phyloP scores from a whole-genome alignment of 306 rosid species.

The Fragaria ananassa region DNA sequence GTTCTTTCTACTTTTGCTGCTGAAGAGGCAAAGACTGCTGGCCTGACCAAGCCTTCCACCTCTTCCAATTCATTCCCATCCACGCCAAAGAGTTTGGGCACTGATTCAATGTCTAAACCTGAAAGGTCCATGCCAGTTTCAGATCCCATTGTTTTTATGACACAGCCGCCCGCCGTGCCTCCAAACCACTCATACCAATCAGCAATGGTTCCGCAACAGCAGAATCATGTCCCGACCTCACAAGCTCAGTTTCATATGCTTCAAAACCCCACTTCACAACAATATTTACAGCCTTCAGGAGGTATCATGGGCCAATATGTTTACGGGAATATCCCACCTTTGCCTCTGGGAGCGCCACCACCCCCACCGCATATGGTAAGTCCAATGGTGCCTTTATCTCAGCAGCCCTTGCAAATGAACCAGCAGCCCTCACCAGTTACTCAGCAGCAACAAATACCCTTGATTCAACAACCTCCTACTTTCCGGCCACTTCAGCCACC shows the following conservation, averaged over 20 bases:
- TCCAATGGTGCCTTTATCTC: slow-evolving; percentile 52
- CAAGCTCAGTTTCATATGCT: slow-evolving; percentile 70
- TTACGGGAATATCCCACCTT: slow-evolving; percentile 53
- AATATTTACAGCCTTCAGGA: slow-evolving; percentile 59
- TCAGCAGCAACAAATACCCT: slow-evolving; percentile 48
- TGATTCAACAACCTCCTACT: slow-evolving; percentile 52
- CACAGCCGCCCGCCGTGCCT: slow-evolving; percentile 45
- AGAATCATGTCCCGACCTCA: slow-evolving; percentile 47
- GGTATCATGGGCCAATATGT: slow-evolving; percentile 57
- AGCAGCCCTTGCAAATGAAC: slow-evolving; percentile 40
- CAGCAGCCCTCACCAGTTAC: slow-evolving; percentile 30
- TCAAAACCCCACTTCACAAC: slow-evolving; percentile 54
- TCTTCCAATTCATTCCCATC: slow-evolving; percentile 29
- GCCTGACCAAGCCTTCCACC: slow-evolving; percentile 34
- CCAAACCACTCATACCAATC: slow-evolving; percentile 69
- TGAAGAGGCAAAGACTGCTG: slow-evolving; percentile 76
- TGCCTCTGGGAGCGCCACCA: slow-evolving; percentile 53
- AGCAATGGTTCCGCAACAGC: slow-evolving; percentile 56
- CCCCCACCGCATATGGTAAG: slow-evolving; percentile 55
- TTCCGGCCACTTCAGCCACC: slow-evolving; percentile 83
- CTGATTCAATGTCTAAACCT: slow-evolving; percentile 45
- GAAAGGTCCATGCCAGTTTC: slow-evolving; percentile 42
- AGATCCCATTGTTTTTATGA: slow-evolving; percentile 51
- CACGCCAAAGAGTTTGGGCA: slow-evolving; percentile 15
- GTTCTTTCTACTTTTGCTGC: slow-evolving; percentile 90